A percentile compares a stretch with the other conserved stretches of the same genome.
Evolutionary conservation across 2,329 filamentous ascomycete species (phyloP).

Genomic region (Diplodia mutila): DNA sequence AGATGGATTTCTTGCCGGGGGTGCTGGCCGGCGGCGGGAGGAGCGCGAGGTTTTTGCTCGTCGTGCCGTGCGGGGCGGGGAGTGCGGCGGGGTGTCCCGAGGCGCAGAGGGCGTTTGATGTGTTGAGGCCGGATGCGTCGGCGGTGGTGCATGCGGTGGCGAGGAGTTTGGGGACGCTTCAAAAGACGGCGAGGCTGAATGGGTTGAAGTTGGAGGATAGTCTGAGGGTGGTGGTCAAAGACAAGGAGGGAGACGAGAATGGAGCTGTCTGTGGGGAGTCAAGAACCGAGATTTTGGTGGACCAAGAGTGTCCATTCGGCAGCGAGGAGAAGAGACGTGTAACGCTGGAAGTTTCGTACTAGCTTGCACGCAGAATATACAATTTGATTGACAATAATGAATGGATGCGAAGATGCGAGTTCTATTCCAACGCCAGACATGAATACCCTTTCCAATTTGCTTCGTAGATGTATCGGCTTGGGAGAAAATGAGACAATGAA

Average conservation of each 20-base stretch:
- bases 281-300: slow-evolving; percentile 15
- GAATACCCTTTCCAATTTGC: too few species aligned
- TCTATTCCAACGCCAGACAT: too few species aligned
- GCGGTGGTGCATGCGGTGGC: slow-evolving; percentile 22
- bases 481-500: too few species aligned
- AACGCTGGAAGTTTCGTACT: slow-evolving; percentile 2
- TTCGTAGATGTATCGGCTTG: too few species aligned
- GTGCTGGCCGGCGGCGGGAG: not conserved
- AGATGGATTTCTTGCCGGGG: not conserved
- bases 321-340: not conserved
- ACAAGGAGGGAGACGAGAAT: not conserved
- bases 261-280: not conserved
- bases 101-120: slow-evolving; percentile 22
- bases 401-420: too few species aligned
- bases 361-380: not conserved
- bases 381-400: too few species aligned
- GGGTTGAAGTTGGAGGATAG: slow-evolving; percentile 13
- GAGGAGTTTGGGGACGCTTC: slow-evolving; percentile 16
- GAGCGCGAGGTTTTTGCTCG: slow-evolving; percentile 1
- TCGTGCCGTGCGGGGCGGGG: slow-evolving; percentile 16
- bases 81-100: not conserved
- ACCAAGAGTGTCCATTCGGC: not conserved
- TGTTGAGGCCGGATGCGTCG: slow-evolving; percentile 22
- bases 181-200: slow-evolving; percentile 24
- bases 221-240: slow-evolving; percentile 2